Base-by-base conservation (phyloP, 768 basidiomycete species). In the Mycena belliarum region DNA sequence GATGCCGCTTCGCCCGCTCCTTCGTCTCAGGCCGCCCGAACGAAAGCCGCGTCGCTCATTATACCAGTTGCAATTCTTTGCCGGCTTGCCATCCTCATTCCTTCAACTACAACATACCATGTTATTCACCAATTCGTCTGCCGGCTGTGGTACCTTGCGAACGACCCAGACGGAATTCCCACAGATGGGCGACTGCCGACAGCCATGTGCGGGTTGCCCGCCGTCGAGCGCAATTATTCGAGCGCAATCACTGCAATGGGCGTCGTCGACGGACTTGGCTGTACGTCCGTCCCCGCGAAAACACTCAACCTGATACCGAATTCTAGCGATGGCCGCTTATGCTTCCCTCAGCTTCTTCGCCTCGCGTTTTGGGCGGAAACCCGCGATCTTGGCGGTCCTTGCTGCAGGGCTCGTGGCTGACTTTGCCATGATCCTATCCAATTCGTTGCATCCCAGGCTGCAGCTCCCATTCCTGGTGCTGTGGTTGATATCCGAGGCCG, bases 51-150 rank as follows among this genome's bases (percentile, higher is more conserved):
- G n/a, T n/a, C 49, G 1, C 63, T 69, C 20, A 55, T 73, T 23
- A 64, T 72, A 20, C 70, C 72, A 0, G 62, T 73, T 2, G 65
- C 65, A 14, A 47, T 73, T 14, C 57, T 59, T 23, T 63, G 63
- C 15, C 62, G 48, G 8, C 46, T 73, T 21, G 72, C 69, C 6
- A 43, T 14, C 4, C 43, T 38, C 11, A 55, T 73, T n/a, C 53
- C 66, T 20, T 18, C 59, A 2, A 70, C 73, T 1, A 74, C 72
- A 7, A 42, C 68, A 18, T 38, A 69, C 14, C 66, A 64, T 14
- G 57, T 73, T 11, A 12, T 69, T 2, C 68, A 71, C 28, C 63
- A 60, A 42, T 47, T 64, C 18, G 52, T 72, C 33, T 73, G 73
- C 61, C 62, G 59, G 28, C 14, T 60, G 20, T 73, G 70, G 64